Base-by-base conservation (phyloP, 306 rosid genomes). In the Phaseolus lunatus region DNA sequence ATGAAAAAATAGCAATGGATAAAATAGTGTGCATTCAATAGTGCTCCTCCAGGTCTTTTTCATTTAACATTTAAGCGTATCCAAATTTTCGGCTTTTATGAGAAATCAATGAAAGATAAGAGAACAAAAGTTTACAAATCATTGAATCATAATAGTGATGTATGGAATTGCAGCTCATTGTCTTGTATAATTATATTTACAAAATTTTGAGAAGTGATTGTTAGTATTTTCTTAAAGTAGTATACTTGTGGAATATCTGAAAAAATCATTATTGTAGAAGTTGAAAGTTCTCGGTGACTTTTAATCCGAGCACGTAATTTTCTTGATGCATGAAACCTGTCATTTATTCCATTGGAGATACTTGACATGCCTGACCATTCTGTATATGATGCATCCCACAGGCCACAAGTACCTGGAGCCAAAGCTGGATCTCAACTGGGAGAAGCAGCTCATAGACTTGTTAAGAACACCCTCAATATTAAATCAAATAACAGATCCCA, bases 391-490 rank as follows among this genome's bases (percentile, higher is more conserved):
- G 54, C 50, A 18, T 80, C 49, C 73, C 49, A 56, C 89, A 92
- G 97, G 90, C 84, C 85, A 62, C 88, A 76, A 81, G 81, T 84
- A 81, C 88, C 88, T 29, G 96, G 93, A 70, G 89, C 92, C n/a
- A 88, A 88, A 26, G 90, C 85, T 49, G 96, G 97, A 66, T 53
- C 82, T 80, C 84, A 81, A 24, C 79, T 92, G 85, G 97, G 97
- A 81, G 96, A 88, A 80, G 97, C 92, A 24, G 97, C 97, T 69
- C 96, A 86, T 71, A 89, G 97, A 39, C 96, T 92, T 50, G 86
- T 92, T 29, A 92, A 90, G 84, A 88, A 83, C 82, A 82, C 93
- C 7, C 93, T 92, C 16, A 90, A 88, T 81, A 78, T 91, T 45
- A 92, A 78, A 87, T 45, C 81, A 57, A 85, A 79, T 67, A 83